Conservation (phyloP, 495 filamentous ascomycete genomes). For the Evansstolkia leycettana region DNA sequence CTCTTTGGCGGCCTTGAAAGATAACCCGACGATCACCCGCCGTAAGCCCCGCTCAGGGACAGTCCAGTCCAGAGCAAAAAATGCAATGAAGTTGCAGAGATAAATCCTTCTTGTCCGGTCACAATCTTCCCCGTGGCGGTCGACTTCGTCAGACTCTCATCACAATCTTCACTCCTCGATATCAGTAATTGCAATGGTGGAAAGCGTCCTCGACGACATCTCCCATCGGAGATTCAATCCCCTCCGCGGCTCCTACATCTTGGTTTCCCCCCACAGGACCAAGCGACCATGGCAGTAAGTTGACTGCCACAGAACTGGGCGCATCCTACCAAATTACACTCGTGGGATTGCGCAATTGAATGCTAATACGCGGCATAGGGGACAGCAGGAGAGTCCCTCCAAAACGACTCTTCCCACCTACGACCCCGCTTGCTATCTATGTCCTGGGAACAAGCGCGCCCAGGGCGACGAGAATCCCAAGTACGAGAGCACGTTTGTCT, state of each 20-base stretch:
- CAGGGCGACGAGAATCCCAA: slow-evolving; percentile 79
- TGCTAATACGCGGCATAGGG: too few species aligned
- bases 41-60: too few species aligned
- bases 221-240: slow-evolving; percentile 94
- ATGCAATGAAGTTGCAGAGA: too few species aligned
- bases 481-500: slow-evolving; percentile 80
- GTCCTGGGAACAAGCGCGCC: slow-evolving; percentile 85
- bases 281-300: slow-evolving; percentile 97
- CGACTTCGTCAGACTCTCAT: too few species aligned
- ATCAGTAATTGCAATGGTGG: slow-evolving; percentile 34
- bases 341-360: neutral
- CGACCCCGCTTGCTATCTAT: slow-evolving; percentile 90
- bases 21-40: too few species aligned
- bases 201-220: slow-evolving; percentile 83
- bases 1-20: too few species aligned
- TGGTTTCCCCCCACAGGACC: slow-evolving; percentile 91
- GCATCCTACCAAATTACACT: slow-evolving; percentile 2
- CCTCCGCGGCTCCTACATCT: slow-evolving; percentile 73
- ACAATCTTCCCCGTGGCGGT: too few species aligned
- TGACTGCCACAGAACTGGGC: neutral
- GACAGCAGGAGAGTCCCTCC: slow-evolving; percentile 75
- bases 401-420: slow-evolving; percentile 67
- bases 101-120: too few species aligned
- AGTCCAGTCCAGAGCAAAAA: too few species aligned
- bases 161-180: too few species aligned